These are phyloP conservation scores for Halophytophthora batemanensis DNA, from an alignment of 352 stramenopile genomes.

Conservation along the genomic window DNA sequence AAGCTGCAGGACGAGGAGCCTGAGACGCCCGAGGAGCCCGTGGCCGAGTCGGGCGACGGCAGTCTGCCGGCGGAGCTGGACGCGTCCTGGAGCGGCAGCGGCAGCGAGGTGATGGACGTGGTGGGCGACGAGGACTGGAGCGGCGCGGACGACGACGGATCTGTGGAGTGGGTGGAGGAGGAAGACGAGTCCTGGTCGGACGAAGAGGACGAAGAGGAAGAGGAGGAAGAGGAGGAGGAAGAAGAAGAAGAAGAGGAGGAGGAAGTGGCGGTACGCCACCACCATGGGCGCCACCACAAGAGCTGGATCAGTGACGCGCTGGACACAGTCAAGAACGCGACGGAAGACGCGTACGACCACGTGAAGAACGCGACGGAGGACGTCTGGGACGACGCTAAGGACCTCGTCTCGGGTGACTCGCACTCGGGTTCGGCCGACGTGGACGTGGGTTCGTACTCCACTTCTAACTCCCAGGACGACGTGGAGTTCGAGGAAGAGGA, in stretches of 20 bases:
- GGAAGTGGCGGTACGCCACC: background rate
- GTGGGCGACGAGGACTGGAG: slow-evolving; percentile 21
- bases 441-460: no score
- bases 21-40: slow-evolving; percentile 1
- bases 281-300: slow-evolving; percentile 24
- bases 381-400: slow-evolving; percentile 17
- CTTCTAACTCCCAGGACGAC: slow-evolving; percentile 10
- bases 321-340: slow-evolving; percentile 25
- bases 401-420: slow-evolving; percentile 23
- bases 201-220: slow-evolving; percentile 8
- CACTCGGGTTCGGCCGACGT: slow-evolving; percentile 20
- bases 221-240: slow-evolving; percentile 12
- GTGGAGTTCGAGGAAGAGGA: slow-evolving; percentile 11
- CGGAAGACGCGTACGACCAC: slow-evolving; percentile 20
- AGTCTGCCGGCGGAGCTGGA: slow-evolving; percentile 3
- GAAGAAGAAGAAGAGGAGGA: slow-evolving; percentile 13
- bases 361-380: slow-evolving; percentile 26
- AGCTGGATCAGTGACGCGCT: slow-evolving; percentile 18
- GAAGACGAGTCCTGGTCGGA: slow-evolving; percentile 11
- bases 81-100: slow-evolving; percentile 10
- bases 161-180: slow-evolving; percentile 11
- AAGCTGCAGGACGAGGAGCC: slow-evolving; percentile 21
- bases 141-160: slow-evolving; percentile 21
- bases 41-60: background rate
- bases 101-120: slow-evolving; percentile 7